These are phyloP conservation scores for Phytophthora multivora DNA, from an alignment of 352 stramenopile genomes.

Conservation along the genomic window DNA sequence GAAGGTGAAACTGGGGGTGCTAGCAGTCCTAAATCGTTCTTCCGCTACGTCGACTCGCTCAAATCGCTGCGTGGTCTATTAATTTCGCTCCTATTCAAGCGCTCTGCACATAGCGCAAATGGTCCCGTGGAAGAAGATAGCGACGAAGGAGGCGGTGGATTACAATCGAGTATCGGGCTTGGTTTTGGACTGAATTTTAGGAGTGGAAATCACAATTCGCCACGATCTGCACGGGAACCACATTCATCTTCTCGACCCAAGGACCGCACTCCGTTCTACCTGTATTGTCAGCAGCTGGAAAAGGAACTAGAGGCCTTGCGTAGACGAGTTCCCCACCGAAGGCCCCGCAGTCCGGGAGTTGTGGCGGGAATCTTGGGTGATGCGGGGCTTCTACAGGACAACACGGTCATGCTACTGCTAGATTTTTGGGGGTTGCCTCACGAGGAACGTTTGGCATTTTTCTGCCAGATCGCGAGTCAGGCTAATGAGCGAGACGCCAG, in stretches of 20 bases:
- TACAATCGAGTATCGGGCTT: conserved; percentile 29
- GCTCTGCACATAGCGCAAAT: background rate
- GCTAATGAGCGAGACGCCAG: conserved; percentile 50
- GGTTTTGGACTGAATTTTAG: conserved; percentile 33
- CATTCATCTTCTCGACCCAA: background rate
- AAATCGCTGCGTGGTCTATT: conserved; percentile 59
- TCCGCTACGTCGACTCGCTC: conserved; percentile 63
- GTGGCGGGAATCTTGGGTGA: conserved; percentile 36
- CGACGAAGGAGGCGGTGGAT: conserved; percentile 21
- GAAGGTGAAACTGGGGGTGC: conserved; percentile 44
- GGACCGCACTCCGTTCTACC: conserved; percentile 46
- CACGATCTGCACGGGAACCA: background rate
- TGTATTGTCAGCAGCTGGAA: conserved; percentile 74
- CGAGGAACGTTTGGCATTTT: conserved; percentile 63
- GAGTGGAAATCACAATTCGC: background rate
- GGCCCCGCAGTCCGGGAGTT: conserved; percentile 22
- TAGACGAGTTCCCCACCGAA: conserved; percentile 32
- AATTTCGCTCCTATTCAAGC: conserved; percentile 56
- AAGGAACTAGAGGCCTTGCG: conserved; percentile 54
- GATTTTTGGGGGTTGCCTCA: conserved; percentile 71
- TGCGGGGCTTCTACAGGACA: conserved; percentile 56
- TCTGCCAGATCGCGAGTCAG: conserved; percentile 75
- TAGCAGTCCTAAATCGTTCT: conserved; percentile 43
- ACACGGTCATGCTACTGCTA: conserved; percentile 62
- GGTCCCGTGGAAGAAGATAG: conserved; percentile 21